Evolutionary conservation across 1,139 yeast genomes (phyloP), one percentile per base, ranked within the genome.

Genomic region (Candida dubliniensis): DNA sequence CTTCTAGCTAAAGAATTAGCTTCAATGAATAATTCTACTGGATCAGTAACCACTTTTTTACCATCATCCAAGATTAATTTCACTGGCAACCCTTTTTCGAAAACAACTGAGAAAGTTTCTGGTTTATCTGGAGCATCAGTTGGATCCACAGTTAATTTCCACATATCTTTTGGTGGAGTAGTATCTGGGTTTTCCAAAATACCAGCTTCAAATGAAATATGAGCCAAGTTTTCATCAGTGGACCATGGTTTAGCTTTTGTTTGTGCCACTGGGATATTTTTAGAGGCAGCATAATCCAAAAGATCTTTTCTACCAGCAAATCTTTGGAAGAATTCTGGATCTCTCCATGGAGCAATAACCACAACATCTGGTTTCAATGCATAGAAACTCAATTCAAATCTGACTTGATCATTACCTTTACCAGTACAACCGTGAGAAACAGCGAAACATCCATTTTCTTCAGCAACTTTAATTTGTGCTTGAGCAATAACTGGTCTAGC

Each of bases 241-340:
- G 98, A 91, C 99, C 99, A 93, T 56, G 99, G 99, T 78, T 93
- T 93, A 53, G 98, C 90, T 72, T 90, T 89, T 56, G 99, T 93
- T 77, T 93, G 99, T 45, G 96, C 79, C 49, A 93, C 99, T 52
- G 96, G 96, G 58, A 93, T 93, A 55, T 80, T 82, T 79, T 93
- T 91, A 57, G 79, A 79, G 48, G 88, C 93, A 53, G 99, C 96
- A 66, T 93, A 93, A 38, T 88, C 96, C 60, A 93, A 80, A 64
- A 93, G 77, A 66, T 89, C 99, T 60, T 88, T 87, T 81, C 99
- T 90, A 61, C 99, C 99, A 41, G 96, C 98, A 67, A 93, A 93
- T 75, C 96, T 83, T 72, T 89, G 83, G 76, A 89, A 90, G 70
- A 93, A 93, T 40, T 65, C 87, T 34, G 99, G 98, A 67, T 87